Conservation (phyloP, 1,284 basidiomycete genomes). For the Pholiota adiposa region DNA sequence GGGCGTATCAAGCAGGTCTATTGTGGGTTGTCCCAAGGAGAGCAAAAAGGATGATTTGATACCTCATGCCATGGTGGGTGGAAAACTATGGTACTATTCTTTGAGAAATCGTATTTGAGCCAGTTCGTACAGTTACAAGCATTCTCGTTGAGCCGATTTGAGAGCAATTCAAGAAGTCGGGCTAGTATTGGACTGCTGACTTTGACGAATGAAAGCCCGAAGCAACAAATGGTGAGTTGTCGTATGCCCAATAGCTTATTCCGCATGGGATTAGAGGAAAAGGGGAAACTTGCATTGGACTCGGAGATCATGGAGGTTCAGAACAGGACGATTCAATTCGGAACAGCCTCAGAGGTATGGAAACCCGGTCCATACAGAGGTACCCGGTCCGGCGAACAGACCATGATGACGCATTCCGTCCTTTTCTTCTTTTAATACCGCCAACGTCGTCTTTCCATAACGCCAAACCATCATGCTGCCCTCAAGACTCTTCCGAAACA, state of each 20-base stretch:
- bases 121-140: not conserved
- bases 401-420: not conserved
- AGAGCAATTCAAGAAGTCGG: not conserved
- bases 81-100: not conserved
- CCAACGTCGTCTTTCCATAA: not conserved
- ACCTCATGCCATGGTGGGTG: not conserved
- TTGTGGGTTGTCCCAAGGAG: not conserved
- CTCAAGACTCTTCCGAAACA: slow-evolving; percentile 45
- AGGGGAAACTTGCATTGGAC: too few species aligned
- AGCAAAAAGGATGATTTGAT: not conserved
- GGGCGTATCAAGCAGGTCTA: not conserved
- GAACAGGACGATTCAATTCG: too few species aligned
- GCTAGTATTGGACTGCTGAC: not conserved
- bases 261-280: not conserved
- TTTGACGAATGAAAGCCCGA: not conserved
- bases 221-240: not conserved
- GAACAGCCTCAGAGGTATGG: too few species aligned
- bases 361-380: too few species aligned
- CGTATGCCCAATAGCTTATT: not conserved
- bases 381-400: too few species aligned
- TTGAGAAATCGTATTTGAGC: not conserved
- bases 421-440: not conserved
- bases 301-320: too few species aligned
- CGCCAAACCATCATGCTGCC: slow-evolving; percentile 38
- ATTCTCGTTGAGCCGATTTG: not conserved